Conservation (phyloP, 176 grass and related monocot species). For the Triticum dicoccoides region DNA sequence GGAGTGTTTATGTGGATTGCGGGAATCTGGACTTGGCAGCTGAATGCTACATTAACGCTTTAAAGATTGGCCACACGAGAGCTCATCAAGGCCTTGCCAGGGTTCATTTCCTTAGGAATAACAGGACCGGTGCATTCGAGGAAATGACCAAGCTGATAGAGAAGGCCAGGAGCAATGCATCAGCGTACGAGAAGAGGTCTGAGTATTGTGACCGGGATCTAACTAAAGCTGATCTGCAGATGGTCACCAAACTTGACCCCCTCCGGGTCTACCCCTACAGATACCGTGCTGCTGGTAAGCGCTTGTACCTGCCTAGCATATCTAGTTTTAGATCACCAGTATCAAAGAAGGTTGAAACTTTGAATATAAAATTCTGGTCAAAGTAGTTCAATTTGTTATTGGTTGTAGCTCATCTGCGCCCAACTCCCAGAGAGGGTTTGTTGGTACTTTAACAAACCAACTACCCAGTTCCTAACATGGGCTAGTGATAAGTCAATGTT, state of each 20-base stretch:
- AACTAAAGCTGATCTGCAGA: slow-evolving; percentile 79
- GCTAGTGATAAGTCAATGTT: slow-evolving; percentile 36
- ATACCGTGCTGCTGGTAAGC: slow-evolving; percentile 95
- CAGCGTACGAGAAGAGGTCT: slow-evolving; percentile 96
- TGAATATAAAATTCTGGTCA: slow-evolving; percentile 23
- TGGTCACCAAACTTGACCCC: slow-evolving; percentile 93
- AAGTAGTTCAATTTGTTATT: slow-evolving; percentile 26
- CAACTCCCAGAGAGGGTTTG: slow-evolving; percentile 36
- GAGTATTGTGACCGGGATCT: slow-evolving; percentile 91
- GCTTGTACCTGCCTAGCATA: slow-evolving; percentile 12
- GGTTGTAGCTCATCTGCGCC: slow-evolving; percentile 41
- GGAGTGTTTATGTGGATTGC: slow-evolving; percentile 97
- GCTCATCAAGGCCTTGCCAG: slow-evolving; percentile 95
- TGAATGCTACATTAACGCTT: slow-evolving; percentile 84
- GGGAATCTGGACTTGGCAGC: slow-evolving; percentile 90
- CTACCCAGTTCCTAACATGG: slow-evolving; percentile 37
- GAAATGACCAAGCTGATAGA: slow-evolving; percentile 99
- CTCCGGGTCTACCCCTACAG: slow-evolving; percentile 94
- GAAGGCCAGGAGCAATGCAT: slow-evolving; percentile 93
- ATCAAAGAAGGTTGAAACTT: slow-evolving; percentile 37
- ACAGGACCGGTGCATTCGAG: slow-evolving; percentile 68
- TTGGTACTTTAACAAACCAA: slow-evolving; percentile 46
- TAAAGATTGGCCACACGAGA: slow-evolving; percentile 96
- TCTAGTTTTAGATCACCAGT: slow-evolving; percentile 9
- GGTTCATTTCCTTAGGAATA: slow-evolving; percentile 85